These are phyloP conservation scores for Phaseolus lunatus DNA, from an alignment of 306 rosid genomes.

Conservation along the genomic window DNA sequence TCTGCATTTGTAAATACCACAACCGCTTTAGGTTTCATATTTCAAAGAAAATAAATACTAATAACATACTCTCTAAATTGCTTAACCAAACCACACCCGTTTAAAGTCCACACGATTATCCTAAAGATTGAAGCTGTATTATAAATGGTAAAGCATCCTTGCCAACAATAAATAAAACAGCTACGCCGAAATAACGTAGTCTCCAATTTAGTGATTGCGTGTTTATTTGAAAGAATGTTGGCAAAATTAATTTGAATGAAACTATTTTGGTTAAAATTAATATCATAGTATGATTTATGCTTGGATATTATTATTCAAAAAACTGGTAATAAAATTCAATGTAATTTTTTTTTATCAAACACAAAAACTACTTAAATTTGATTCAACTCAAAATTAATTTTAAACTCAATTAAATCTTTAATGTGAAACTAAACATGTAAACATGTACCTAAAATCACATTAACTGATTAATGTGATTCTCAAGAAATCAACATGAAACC, in stretches of 20 bases:
- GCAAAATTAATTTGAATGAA: too few relatives aligned
- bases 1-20: slow-evolving; percentile 50
- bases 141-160: background rate
- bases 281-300: background rate
- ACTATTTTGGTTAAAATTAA: too few relatives aligned
- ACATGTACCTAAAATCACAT: background rate
- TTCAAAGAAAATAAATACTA: background rate
- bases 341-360: too few relatives aligned
- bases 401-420: background rate
- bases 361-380: background rate
- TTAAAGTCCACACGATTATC: background rate
- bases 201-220: background rate
- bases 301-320: background rate
- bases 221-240: background rate
- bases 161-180: background rate
- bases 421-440: background rate
- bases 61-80: background rate
- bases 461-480: background rate
- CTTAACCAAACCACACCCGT: background rate
- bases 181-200: background rate
- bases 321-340: too few relatives aligned
- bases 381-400: background rate
- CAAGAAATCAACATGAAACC: background rate
- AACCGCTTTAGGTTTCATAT: background rate
- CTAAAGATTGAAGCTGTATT: background rate